A percentile compares a stretch with the other conserved stretches of the same genome.
Evolutionary conservation across 2,329 filamentous ascomycete genomes (phyloP).

Genomic region (Alternaria tenuissima): DNA sequence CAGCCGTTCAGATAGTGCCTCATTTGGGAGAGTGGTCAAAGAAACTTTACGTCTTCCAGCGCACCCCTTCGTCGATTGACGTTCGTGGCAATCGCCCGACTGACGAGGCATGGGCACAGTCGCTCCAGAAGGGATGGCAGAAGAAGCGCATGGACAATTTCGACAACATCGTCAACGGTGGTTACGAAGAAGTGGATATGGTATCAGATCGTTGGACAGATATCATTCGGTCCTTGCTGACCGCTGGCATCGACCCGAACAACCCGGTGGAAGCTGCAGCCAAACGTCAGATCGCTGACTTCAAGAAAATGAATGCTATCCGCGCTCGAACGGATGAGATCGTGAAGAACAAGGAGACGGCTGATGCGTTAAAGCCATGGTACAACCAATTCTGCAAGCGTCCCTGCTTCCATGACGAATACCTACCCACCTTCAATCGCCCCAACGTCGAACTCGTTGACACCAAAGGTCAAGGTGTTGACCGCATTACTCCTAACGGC

Average conservation of each 20-base stretch:
- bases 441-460: slow-evolving; percentile 68
- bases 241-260: slow-evolving; percentile 14
- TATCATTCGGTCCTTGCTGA: slow-evolving; percentile 29
- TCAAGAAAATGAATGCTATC: slow-evolving; percentile 55
- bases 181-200: slow-evolving; percentile 48
- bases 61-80: slow-evolving; percentile 59
- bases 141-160: slow-evolving; percentile 57
- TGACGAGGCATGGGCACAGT: slow-evolving; percentile 21
- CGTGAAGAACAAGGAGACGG: slow-evolving; percentile 63
- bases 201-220: slow-evolving; percentile 61
- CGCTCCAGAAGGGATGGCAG: slow-evolving; percentile 55
- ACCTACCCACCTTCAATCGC: slow-evolving; percentile 66
- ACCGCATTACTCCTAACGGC: slow-evolving; percentile 49
- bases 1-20: slow-evolving; percentile 48
- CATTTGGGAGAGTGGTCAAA: slow-evolving; percentile 57
- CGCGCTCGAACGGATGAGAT: slow-evolving; percentile 58
- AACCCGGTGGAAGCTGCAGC: slow-evolving; percentile 1
- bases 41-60: slow-evolving; percentile 65
- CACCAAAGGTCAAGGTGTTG: slow-evolving; percentile 63
- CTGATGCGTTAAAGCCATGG: slow-evolving; percentile 65
- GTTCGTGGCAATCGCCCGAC: slow-evolving; percentile 42
- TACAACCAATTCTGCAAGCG: slow-evolving; percentile 71
- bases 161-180: slow-evolving; percentile 49
- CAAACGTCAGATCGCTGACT: slow-evolving; percentile 24
- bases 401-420: slow-evolving; percentile 68